A percentile compares a stretch with the other conserved stretches of the same genome.
Conservation (phyloP, 176 grass and related monocot genomes). For the Aegilops speltoides region DNA sequence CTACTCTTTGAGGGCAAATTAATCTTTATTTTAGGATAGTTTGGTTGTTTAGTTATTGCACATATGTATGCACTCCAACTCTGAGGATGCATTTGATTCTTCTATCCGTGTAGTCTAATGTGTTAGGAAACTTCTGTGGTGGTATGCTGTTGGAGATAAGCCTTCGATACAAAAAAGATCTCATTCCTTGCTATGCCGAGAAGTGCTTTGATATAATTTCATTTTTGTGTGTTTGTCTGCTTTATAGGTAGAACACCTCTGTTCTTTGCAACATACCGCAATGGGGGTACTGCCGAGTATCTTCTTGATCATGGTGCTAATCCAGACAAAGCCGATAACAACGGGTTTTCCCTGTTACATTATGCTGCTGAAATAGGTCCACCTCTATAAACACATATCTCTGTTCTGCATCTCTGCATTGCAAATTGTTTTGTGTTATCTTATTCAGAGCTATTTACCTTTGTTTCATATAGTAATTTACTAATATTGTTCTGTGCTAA, state of each 20-base stretch:
- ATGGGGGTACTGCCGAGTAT: neutral
- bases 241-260: constrained; percentile 11
- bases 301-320: constrained; percentile 12
- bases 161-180: neutral
- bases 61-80: neutral
- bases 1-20: neutral
- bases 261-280: neutral
- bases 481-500: neutral
- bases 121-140: neutral
- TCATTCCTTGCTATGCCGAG: neutral
- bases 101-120: neutral
- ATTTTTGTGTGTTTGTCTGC: neutral
- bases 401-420: neutral
- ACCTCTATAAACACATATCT: neutral
- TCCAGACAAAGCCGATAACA: neutral
- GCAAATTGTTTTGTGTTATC: neutral
- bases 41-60: neutral
- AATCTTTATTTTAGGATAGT: neutral
- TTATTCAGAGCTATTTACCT: neutral
- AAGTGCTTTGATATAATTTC: constrained; percentile 6
- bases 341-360: neutral
- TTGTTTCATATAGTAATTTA: neutral
- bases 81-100: neutral
- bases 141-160: neutral
- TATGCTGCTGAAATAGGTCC: neutral